Percentiles rank a stretch among this genome's conserved stretches.
phyloP scores from a whole-genome alignment of 2,329 filamentous ascomycete genomes.

The Aspergillus sclerotialis region DNA sequence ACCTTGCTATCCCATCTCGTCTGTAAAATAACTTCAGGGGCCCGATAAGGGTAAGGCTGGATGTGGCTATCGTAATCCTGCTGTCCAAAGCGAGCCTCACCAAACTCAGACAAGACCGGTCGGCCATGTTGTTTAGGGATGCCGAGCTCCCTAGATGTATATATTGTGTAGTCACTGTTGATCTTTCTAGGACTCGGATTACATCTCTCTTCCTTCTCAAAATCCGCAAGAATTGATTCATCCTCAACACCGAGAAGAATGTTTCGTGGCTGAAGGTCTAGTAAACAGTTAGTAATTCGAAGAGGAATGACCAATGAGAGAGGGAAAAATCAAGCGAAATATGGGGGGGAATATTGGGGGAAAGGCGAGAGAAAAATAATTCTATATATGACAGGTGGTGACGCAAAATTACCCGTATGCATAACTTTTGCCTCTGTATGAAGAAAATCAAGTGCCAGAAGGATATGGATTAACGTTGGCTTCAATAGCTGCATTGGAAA shows the following conservation, averaged over 20 bases:
- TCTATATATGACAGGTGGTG: too few species aligned
- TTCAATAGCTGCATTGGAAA: slow-evolving; percentile 23
- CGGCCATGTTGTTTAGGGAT: slow-evolving; percentile 15
- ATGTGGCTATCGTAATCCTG: slow-evolving; percentile 34
- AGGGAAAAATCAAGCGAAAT: too few species aligned
- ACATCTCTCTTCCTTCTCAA: slow-evolving; percentile 17
- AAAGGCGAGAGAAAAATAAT: too few species aligned
- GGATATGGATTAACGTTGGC: slow-evolving; percentile 20
- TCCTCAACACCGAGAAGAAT: slow-evolving; percentile 28
- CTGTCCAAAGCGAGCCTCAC: slow-evolving; percentile 25
- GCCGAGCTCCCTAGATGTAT: slow-evolving; percentile 19
- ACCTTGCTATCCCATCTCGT: slow-evolving; percentile 39
- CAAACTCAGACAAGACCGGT: slow-evolving; percentile 30
- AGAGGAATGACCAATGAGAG: too few species aligned
- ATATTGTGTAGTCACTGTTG: slow-evolving; percentile 21
- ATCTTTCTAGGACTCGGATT: slow-evolving; percentile 24
- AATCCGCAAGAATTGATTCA: slow-evolving; percentile 19
- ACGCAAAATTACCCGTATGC: slow-evolving; percentile 27
- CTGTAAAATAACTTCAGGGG: slow-evolving; percentile 40
- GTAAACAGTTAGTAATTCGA: too few species aligned
- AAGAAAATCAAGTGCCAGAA: slow-evolving; percentile 30
- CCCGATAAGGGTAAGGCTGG: slow-evolving; percentile 29
- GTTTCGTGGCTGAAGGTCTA: too few species aligned
- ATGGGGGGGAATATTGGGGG: too few species aligned
- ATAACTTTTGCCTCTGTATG: slow-evolving; percentile 25